Evolutionary conservation across 306 rosid genomes (phyloP).

Genomic region (Begonia loranthoides): DNA sequence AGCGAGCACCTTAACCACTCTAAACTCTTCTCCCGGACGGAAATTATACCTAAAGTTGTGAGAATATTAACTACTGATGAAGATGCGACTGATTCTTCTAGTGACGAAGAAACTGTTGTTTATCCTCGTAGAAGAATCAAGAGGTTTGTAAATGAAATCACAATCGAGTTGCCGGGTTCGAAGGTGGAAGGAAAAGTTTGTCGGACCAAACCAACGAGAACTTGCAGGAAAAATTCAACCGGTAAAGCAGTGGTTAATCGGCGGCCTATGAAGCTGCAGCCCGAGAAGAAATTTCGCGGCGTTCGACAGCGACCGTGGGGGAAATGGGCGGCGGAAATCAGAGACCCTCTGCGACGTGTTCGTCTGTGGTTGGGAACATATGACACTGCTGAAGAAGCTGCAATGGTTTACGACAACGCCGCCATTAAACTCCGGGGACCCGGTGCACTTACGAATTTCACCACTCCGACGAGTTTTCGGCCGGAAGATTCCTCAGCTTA

Average conservation of each 20-base stretch:
- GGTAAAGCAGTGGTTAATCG: slow-evolving; percentile 4
- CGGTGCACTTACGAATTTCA: slow-evolving; percentile 75
- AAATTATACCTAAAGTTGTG: slow-evolving; percentile 26
- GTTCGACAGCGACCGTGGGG: slow-evolving; percentile 99
- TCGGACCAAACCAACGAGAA: slow-evolving; percentile 18
- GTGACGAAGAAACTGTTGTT: slow-evolving; percentile 36
- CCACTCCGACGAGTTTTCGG: slow-evolving; percentile 11
- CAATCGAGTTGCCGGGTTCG: slow-evolving; percentile 22
- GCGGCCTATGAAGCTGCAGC: slow-evolving; percentile 6
- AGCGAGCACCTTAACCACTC: slow-evolving; percentile 39
- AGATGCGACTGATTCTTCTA: slow-evolving; percentile 77
- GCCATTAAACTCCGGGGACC: slow-evolving; percentile 88
- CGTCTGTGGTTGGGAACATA: slow-evolving; percentile 93
- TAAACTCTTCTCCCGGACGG: slow-evolving; percentile 14
- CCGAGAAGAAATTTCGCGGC: slow-evolving; percentile 61
- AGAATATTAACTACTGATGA: slow-evolving; percentile 52
- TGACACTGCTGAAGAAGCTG: slow-evolving; percentile 91
- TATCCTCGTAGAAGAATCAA: slow-evolving; percentile 23
- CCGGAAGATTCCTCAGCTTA: slow-evolving; percentile 1
- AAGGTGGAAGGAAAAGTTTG: slow-evolving; percentile 11
- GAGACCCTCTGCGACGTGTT: slow-evolving; percentile 78
- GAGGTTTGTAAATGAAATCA: slow-evolving; percentile 55
- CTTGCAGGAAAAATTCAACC: neutral
- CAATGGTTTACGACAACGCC: slow-evolving; percentile 83
- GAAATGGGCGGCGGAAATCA: slow-evolving; percentile 98